These are phyloP conservation scores for Pyrenophora teres DNA, from an alignment of 2,329 filamentous ascomycete genomes.

Conservation along the genomic window DNA sequence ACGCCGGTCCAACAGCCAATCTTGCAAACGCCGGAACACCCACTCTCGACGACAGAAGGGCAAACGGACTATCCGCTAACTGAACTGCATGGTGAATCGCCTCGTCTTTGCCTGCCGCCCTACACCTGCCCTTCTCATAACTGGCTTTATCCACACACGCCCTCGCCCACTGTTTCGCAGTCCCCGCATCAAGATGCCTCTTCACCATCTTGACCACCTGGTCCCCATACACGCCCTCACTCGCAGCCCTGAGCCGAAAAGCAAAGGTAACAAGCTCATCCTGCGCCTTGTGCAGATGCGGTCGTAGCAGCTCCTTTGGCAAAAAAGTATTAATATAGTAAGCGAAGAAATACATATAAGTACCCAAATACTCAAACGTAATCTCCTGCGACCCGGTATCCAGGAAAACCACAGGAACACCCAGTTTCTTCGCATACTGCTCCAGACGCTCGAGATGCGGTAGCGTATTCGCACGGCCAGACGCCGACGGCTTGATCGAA, in stretches of 20 bases:
- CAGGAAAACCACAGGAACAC: constrained; percentile 37
- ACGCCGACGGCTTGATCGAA: constrained; percentile 25
- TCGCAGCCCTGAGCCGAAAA: constrained; percentile 34
- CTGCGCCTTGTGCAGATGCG: constrained; percentile 33
- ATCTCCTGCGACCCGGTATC: constrained; percentile 32
- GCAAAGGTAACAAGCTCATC: constrained; percentile 38
- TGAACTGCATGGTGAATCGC: constrained; percentile 33
- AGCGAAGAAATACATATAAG: constrained; percentile 40
- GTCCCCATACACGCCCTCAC: constrained; percentile 21
- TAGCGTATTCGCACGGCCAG: constrained; percentile 29
- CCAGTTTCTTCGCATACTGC: constrained; percentile 29
- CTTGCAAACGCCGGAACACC: constrained; percentile 32
- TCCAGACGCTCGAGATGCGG: constrained; percentile 30
- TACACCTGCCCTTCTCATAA: constrained; percentile 30
- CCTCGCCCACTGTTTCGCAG: constrained; percentile 29
- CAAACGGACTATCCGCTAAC: constrained; percentile 36
- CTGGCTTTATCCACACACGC: constrained; percentile 25
- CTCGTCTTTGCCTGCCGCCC: constrained; percentile 23
- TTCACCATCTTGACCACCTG: constrained; percentile 30
- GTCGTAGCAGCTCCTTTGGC: constrained; percentile 17
- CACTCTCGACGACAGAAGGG: constrained; percentile 7
- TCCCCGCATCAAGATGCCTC: constrained; percentile 25
- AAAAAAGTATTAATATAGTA: constrained; percentile 41
- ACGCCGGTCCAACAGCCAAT: constrained; percentile 33
- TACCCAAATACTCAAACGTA: constrained; percentile 23